These are phyloP conservation scores for Alternaria conjuncta DNA, from an alignment of 2,329 filamentous ascomycete genomes.

Conservation along the genomic window DNA sequence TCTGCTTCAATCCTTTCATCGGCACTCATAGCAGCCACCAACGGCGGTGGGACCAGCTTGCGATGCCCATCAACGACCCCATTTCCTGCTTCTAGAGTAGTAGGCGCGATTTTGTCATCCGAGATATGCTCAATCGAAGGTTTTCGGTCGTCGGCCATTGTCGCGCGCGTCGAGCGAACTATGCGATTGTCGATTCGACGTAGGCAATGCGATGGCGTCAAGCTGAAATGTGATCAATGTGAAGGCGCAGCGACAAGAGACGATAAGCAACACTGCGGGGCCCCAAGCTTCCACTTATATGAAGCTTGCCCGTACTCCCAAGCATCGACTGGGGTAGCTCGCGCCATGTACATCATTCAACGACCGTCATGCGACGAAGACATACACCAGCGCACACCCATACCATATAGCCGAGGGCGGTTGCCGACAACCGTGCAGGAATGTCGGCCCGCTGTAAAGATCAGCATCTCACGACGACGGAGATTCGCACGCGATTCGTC, in stretches of 20 bases:
- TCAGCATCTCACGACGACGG: neutral
- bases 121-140: slow-evolving; percentile 28
- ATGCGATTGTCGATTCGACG: neutral
- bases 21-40: slow-evolving; percentile 54
- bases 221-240: neutral
- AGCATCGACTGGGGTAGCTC: neutral
- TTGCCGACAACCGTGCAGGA: slow-evolving; percentile 7
- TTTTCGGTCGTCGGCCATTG: slow-evolving; percentile 28
- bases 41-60: slow-evolving; percentile 40
- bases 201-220: neutral
- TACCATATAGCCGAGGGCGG: neutral
- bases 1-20: slow-evolving; percentile 63
- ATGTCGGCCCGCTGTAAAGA: slow-evolving; percentile 3
- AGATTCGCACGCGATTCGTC: too few species aligned
- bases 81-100: slow-evolving; percentile 20
- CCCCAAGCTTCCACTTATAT: slow-evolving; percentile 24
- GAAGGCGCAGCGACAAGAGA: slow-evolving; percentile 3
- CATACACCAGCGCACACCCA: neutral
- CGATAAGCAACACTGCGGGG: slow-evolving; percentile 9
- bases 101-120: slow-evolving; percentile 20
- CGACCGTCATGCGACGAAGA: neutral
- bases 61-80: slow-evolving; percentile 10
- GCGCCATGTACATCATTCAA: slow-evolving; percentile 14
- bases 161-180: neutral
- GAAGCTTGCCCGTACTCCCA: slow-evolving; percentile 15